Base-by-base conservation (phyloP, 2,329 filamentous ascomycete species). In the Neoarthrinium moseri region DNA sequence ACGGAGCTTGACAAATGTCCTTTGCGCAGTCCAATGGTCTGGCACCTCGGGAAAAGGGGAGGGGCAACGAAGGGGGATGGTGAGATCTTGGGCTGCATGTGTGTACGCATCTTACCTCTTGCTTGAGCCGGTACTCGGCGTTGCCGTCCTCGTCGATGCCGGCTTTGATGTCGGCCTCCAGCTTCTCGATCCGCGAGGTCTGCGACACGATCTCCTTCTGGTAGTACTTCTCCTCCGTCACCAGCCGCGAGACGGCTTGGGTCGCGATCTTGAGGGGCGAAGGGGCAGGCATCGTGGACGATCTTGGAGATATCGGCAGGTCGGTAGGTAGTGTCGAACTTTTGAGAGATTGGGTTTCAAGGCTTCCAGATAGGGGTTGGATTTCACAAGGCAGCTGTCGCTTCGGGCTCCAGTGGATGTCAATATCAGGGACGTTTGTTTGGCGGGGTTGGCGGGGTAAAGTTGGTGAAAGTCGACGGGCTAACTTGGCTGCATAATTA, bases 171-270 rank as follows among this genome's bases (percentile, higher is more conserved):
- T 87, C 82, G 35, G 75, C 72, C 64, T 84, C 77, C 15, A 95
- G 76, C 63, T 83, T 81, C 64, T 79, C 71, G 53, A 95, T 79
- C 46, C 87, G 81, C 50, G 79, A 77, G 57, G 88, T 77, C 64
- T 97, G 91, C 53, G 85, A 75, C 52, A 79, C 73, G 17, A 91
- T 78, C 67, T 99, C 94, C 63, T 87, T 87, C 74, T 91, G 87
- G 72, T 99, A 97, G 58, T 86, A 92, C 30, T 80, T 75, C 67
- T 96, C 89, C 68, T 99, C 94, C 69, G 95, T 96, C 55, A 96
- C 81, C 38, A 97, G 81, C 48, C 94, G 89, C 58, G 80, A 76
- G 55, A 97, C 82, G 17, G 89, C 83, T 51, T 85, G 81, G 20
- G 89, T 94, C 35, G 87, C 84, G 62, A 96, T 94, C 58, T 81